Percentiles rank a stretch among this genome's conserved stretches.
Evolutionary conservation across 345 rosid species (phyloP).

Genomic region (Chamaenerion angustifolium): DNA sequence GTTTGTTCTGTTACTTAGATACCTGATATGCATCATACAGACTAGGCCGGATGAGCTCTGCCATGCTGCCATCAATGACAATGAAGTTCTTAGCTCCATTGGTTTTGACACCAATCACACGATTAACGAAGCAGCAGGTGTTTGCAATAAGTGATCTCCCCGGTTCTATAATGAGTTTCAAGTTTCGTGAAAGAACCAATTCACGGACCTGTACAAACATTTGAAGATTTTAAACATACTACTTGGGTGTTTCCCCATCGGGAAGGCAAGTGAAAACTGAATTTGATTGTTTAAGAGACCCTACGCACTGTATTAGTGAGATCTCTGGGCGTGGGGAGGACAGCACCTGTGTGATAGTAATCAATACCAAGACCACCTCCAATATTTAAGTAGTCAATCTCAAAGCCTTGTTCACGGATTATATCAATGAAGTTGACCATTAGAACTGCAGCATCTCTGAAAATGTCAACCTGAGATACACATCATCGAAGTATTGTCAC

Average conservation of each 20-base stretch:
- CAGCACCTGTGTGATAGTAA: conserved; percentile 70
- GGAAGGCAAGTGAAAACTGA: too few relatives aligned
- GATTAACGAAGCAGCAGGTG: conserved; percentile 86
- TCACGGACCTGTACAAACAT: conserved; percentile 53
- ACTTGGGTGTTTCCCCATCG: too few relatives aligned
- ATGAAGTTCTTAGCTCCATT: conserved; percentile 88
- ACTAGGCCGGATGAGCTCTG: conserved; percentile 96
- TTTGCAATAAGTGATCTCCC: conserved; percentile 95
- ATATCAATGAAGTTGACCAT: conserved; percentile 83
- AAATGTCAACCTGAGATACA: conserved; percentile 70
- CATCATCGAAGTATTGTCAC: neutral
- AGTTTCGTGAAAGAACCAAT: conserved; percentile 58
- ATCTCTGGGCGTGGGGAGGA: conserved; percentile 88
- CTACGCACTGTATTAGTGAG: conserved; percentile 72
- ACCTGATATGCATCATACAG: conserved; percentile 97
- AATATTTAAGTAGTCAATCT: conserved; percentile 74
- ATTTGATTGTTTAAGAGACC: too few relatives aligned
- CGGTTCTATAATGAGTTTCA: conserved; percentile 85
- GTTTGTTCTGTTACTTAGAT: neutral
- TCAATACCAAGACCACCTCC: conserved; percentile 98
- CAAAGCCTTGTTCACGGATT: conserved; percentile 84
- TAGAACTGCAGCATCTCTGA: conserved; percentile 84
- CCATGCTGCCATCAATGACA: conserved; percentile 97
- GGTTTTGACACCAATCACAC: conserved; percentile 86
- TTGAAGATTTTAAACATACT: neutral